These are phyloP conservation scores for Trichophyton schoenleinii DNA, from an alignment of 2,329 filamentous ascomycete genomes.

Conservation along the genomic window DNA sequence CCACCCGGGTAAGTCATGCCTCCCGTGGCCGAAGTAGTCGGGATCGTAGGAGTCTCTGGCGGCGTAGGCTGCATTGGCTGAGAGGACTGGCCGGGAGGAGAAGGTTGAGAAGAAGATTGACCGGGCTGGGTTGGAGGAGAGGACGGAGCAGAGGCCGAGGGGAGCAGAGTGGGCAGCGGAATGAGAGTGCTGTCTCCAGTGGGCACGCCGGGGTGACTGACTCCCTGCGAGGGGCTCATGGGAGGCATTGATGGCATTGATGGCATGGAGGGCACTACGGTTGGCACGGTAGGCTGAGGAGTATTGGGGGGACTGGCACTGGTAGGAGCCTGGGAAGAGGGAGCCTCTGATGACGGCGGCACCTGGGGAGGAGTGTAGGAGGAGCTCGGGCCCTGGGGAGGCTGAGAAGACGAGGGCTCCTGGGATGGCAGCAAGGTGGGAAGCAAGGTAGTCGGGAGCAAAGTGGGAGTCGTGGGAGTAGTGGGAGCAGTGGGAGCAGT, in stretches of 20 bases:
- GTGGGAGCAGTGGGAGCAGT: no score
- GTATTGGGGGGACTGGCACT: background rate
- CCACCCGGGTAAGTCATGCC: background rate
- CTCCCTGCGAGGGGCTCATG: background rate
- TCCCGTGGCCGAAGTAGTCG: background rate
- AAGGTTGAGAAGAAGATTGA: background rate
- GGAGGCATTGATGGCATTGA: background rate
- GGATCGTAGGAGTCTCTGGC: background rate
- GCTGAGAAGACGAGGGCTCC: no score
- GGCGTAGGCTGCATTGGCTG: background rate
- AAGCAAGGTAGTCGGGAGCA: no score
- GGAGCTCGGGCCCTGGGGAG: no score
- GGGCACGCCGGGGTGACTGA: background rate
- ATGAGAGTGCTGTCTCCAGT: background rate
- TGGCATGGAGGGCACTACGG: background rate
- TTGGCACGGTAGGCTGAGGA: background rate
- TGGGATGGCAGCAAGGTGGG: no score
- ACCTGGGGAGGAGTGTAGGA: no score
- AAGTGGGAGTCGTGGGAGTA: no score
- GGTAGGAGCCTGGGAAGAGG: no score
- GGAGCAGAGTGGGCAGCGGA: background rate
- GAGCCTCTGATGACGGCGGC: no score
- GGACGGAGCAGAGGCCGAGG: no score
- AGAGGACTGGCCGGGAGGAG: background rate
- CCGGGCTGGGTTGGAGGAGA: no score